A percentile compares a stretch with the other conserved stretches of the same genome.
Evolutionary conservation across 1,284 basidiomycete species (phyloP).

Genomic region (Trametes hirsuta): DNA sequence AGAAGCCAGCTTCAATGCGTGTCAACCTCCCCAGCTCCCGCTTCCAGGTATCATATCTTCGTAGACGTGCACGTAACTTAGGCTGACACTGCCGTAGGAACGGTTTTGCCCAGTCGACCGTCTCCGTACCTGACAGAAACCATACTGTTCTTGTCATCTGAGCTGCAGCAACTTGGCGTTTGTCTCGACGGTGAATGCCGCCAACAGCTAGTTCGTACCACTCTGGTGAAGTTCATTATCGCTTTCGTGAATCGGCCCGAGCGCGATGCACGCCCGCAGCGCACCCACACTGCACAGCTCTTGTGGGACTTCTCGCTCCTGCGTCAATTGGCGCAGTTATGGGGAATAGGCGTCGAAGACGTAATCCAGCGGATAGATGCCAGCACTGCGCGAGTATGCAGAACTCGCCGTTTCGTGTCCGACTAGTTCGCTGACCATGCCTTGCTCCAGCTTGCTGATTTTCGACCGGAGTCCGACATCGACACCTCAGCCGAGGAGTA

Average conservation of each 20-base stretch:
- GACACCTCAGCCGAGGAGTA: conserved; percentile 25
- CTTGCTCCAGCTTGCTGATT: conserved; percentile 5
- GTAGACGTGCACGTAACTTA: no score
- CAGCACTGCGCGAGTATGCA: not conserved
- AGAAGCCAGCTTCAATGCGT: conserved; percentile 7
- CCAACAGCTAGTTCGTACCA: conserved; percentile 38
- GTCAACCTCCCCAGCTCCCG: not conserved
- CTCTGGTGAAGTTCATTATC: conserved; percentile 46
- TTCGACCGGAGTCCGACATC: conserved; percentile 10
- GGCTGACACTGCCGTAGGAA: no score
- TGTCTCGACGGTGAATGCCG: conserved; percentile 41
- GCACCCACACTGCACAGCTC: not conserved
- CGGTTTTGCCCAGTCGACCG: conserved; percentile 41
- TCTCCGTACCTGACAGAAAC: conserved; percentile 58
- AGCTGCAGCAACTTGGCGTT: conserved; percentile 56
- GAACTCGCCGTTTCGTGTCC: conserved; percentile 8
- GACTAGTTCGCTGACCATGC: not conserved
- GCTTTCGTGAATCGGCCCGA: conserved; percentile 38
- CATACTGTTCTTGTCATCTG: conserved; percentile 55
- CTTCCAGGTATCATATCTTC: no score
- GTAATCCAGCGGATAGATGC: conserved; percentile 10
- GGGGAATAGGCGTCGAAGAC: conserved; percentile 8
- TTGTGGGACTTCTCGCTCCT: conserved; percentile 56
- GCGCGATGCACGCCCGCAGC: conserved; percentile 6
- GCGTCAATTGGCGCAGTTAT: conserved; percentile 22